Percentiles rank a stretch among this genome's conserved stretches.
Conservation (phyloP, 148 eudicot genomes). For the Rhododendron ferrugineum region DNA sequence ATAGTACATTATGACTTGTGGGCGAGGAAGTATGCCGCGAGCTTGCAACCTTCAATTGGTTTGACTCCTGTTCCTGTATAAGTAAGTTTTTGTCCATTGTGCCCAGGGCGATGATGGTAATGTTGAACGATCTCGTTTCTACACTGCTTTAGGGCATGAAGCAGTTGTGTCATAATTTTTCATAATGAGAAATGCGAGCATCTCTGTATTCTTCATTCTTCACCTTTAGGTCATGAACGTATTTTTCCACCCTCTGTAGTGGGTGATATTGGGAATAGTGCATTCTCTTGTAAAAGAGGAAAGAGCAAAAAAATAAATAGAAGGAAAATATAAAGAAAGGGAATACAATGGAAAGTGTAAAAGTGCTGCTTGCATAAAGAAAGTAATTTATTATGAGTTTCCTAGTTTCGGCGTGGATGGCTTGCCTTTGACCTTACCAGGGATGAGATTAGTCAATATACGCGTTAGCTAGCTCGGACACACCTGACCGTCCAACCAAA, state of each 20-base stretch:
- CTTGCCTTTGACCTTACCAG: too few relatives aligned
- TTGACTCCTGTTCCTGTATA: conserved; percentile 59
- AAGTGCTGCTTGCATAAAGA: neutral
- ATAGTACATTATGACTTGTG: conserved; percentile 85
- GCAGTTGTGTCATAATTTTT: neutral
- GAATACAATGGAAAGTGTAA: neutral
- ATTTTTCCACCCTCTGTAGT: neutral
- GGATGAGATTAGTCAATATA: too few relatives aligned
- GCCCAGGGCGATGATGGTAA: neutral
- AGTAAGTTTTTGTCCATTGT: neutral
- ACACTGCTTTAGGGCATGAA: neutral
- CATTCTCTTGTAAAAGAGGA: neutral
- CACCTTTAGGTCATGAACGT: neutral
- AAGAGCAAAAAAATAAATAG: neutral
- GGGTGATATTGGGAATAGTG: neutral
- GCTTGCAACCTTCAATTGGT: conserved; percentile 47
- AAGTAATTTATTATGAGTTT: too few relatives aligned
- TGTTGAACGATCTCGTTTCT: neutral
- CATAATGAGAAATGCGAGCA: neutral
- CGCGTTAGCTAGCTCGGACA: too few relatives aligned
- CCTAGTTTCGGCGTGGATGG: too few relatives aligned
- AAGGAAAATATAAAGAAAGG: neutral
- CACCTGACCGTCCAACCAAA: too few relatives aligned
- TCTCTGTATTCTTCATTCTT: neutral
- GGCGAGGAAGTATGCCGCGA: conserved; percentile 88